Conservation (phyloP, 2,329 filamentous ascomycete species). For the Xenoacremonium recifei region DNA sequence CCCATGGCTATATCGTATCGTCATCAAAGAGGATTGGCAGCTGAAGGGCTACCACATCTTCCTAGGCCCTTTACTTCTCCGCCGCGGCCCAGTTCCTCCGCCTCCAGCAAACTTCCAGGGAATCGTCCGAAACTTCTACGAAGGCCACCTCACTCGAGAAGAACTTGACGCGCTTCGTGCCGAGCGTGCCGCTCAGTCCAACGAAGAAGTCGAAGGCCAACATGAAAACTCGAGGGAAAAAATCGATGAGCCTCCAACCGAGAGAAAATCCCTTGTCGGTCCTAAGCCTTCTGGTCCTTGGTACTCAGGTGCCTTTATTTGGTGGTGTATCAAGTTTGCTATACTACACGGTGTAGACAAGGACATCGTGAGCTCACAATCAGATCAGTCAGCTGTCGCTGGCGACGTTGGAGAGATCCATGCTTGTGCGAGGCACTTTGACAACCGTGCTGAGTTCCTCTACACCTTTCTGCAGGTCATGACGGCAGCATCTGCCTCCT, state of each 20-base stretch:
- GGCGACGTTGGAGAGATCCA: slow-evolving; percentile 56
- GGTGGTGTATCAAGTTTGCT: slow-evolving; percentile 43
- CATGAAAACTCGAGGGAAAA: slow-evolving; percentile 59
- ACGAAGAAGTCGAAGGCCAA: slow-evolving; percentile 22
- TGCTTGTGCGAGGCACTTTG: slow-evolving; percentile 55
- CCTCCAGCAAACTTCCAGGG: slow-evolving; percentile 41
- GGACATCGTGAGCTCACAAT: slow-evolving; percentile 38
- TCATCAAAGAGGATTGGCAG: slow-evolving; percentile 61
- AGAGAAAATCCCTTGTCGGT: slow-evolving; percentile 34
- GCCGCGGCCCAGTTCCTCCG: slow-evolving; percentile 35
- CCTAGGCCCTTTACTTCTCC: slow-evolving; percentile 52
- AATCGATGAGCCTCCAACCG: slow-evolving; percentile 26
- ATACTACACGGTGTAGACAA: slow-evolving; percentile 48
- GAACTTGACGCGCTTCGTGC: slow-evolving; percentile 45
- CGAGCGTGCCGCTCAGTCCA: slow-evolving; percentile 15
- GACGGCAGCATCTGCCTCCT: slow-evolving; percentile 61
- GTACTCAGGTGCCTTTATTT: slow-evolving; percentile 41
- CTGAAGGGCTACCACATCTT: slow-evolving; percentile 54
- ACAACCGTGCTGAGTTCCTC: slow-evolving; percentile 61
- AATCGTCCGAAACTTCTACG: slow-evolving; percentile 54
- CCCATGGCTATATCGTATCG: slow-evolving; percentile 56
- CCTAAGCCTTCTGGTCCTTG: slow-evolving; percentile 42
- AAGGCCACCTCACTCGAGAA: slow-evolving; percentile 53
- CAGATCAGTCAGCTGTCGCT: slow-evolving; percentile 41
- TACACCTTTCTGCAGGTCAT: slow-evolving; percentile 61